Conservation (phyloP, 2,329 filamentous ascomycete genomes). For the Byssothecium circinans region DNA sequence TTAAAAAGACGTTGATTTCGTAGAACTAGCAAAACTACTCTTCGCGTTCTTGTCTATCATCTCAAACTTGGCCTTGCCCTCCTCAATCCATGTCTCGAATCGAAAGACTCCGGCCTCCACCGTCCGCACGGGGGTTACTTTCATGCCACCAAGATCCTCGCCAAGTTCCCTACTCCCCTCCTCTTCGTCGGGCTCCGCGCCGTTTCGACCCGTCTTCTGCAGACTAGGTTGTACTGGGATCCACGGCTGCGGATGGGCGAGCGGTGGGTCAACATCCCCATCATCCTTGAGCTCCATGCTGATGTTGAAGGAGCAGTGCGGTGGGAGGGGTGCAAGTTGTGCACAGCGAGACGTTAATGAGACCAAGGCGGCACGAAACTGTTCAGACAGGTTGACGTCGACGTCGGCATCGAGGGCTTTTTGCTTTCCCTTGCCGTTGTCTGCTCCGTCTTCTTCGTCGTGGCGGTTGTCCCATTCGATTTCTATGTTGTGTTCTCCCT, state of each 20-base stretch:
- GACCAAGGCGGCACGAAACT: conserved; percentile 68
- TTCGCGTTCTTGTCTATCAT: conserved; percentile 7
- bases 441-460: conserved; percentile 8
- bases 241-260: conserved; percentile 59
- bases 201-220: conserved; percentile 38
- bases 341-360: conserved; percentile 64
- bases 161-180: conserved; percentile 25
- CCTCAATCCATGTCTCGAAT: conserved; percentile 72
- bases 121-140: conserved; percentile 62
- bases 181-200: conserved; percentile 14
- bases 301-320: conserved; percentile 72
- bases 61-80: conserved; percentile 56
- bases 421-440: conserved; percentile 10
- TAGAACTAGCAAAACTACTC: conserved; percentile 25
- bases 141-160: conserved; percentile 53
- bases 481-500: conserved; percentile 53
- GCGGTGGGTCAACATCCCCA: conserved; percentile 51
- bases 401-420: conserved; percentile 23
- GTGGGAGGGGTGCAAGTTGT: conserved; percentile 60
- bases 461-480: conserved; percentile 46
- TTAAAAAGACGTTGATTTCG: conserved; percentile 2
- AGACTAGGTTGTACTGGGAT: conserved; percentile 59
- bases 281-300: conserved; percentile 71
- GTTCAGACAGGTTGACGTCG: conserved; percentile 67
- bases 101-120: conserved; percentile 67